Evolutionary conservation across 352 stramenopile species (phyloP).

Genomic region (Phytophthora uliginosa): DNA sequence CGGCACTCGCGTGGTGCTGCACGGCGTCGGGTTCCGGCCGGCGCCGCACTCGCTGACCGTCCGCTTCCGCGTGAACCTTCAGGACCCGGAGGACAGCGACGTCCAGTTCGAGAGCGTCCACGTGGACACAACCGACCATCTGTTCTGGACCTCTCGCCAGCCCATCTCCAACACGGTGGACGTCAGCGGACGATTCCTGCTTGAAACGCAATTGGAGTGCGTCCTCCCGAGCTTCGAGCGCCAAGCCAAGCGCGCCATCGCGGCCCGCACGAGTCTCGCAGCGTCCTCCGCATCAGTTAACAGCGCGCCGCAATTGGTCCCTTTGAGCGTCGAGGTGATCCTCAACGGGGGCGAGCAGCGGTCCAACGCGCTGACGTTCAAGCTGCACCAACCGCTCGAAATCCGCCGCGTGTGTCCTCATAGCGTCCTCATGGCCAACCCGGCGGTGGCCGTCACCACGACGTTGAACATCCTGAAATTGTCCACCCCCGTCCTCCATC

Average conservation of each 20-base stretch:
- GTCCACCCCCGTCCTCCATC: conserved; percentile 23
- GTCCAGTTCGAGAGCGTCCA: not conserved
- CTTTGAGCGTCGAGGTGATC: conserved; percentile 66
- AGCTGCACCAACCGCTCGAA: conserved; percentile 61
- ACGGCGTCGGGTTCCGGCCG: conserved; percentile 70
- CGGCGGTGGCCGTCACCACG: conserved; percentile 44
- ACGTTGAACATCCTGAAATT: conserved; percentile 75
- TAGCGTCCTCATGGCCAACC: conserved; percentile 64
- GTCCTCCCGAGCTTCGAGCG: conserved; percentile 59
- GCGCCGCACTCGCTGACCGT: conserved; percentile 73
- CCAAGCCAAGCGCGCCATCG: conserved; percentile 46
- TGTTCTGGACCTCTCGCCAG: not conserved
- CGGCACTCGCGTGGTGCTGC: conserved; percentile 62
- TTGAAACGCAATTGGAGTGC: conserved; percentile 73
- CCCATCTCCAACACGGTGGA: conserved; percentile 38
- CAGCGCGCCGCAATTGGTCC: conserved; percentile 60
- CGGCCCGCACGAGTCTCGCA: conserved; percentile 48
- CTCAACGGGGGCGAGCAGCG: conserved; percentile 56
- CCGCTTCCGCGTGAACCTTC: conserved; percentile 52
- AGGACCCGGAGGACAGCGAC: conserved; percentile 18
- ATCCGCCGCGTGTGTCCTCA: conserved; percentile 64
- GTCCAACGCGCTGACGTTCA: conserved; percentile 63
- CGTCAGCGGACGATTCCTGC: conserved; percentile 53
- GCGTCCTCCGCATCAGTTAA: conserved; percentile 51
- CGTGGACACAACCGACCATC: conserved; percentile 6